Conservation (phyloP, 108 stramenopile genomes). For the Nannochloropsis gaditana region DNA sequence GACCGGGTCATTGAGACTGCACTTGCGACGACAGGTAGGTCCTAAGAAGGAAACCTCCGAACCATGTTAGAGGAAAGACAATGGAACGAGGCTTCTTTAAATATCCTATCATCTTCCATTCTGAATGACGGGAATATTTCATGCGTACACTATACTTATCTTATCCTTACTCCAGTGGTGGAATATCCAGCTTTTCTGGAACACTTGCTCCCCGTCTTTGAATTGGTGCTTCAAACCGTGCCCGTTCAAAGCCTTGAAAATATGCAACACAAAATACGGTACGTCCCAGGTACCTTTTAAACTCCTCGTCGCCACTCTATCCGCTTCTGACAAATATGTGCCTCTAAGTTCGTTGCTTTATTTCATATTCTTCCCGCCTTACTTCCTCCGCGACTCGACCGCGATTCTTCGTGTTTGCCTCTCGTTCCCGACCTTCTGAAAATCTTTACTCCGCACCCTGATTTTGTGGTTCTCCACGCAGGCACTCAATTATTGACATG, state of each 20-base stretch:
- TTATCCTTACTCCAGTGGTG: neutral
- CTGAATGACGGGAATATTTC: too few species aligned
- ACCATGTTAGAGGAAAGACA: too few species aligned
- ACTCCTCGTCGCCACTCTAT: neutral
- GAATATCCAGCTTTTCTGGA: neutral
- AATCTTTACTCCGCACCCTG: neutral
- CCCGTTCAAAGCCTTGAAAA: conserved; percentile 26
- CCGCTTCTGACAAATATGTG: neutral
- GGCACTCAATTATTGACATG: conserved; percentile 62
- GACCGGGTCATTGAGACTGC: neutral
- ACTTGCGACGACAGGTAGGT: conserved; percentile 11
- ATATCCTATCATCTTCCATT: too few species aligned
- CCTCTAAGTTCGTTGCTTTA: too few species aligned
- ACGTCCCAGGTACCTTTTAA: conserved; percentile 32
- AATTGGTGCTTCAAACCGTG: neutral
- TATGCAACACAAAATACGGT: conserved; percentile 21
- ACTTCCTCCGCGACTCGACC: too few species aligned
- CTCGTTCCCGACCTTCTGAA: neutral
- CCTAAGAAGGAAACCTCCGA: neutral
- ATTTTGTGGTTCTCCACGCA: conserved; percentile 30
- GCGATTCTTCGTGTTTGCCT: neutral
- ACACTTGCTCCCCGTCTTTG: neutral
- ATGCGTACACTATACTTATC: too few species aligned
- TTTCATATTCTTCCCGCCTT: too few species aligned
- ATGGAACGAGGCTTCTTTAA: too few species aligned